A percentile compares a stretch with the other conserved stretches of the same genome.
These are phyloP conservation scores for Chlamydomonas incerta DNA, from an alignment of 139 green algal species.

Conservation along the genomic window DNA sequence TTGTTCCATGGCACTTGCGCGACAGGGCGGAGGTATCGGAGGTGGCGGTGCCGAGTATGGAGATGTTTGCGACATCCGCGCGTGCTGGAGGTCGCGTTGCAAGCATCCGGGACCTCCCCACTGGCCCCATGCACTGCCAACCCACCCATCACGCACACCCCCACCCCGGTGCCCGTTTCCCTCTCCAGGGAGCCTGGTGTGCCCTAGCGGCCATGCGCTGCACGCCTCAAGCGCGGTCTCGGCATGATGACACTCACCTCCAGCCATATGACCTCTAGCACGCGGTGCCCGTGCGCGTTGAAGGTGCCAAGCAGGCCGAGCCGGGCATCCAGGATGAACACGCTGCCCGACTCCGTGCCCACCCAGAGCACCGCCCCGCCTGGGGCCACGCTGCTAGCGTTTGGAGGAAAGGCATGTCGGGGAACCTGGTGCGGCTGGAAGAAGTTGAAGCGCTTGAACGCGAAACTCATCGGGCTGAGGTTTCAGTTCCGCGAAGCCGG, in stretches of 20 bases:
- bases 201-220: too few species aligned
- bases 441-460: slow-evolving; percentile 85
- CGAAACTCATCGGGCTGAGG: slow-evolving; percentile 76
- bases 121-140: neutral
- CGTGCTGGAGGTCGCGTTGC: too few species aligned
- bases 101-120: too few species aligned
- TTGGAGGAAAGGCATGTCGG: slow-evolving; percentile 55
- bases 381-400: slow-evolving; percentile 57
- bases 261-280: slow-evolving; percentile 60
- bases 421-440: slow-evolving; percentile 64
- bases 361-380: slow-evolving; percentile 58
- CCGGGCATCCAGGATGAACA: slow-evolving; percentile 56
- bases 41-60: too few species aligned
- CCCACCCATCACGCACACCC: too few species aligned
- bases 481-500: too few species aligned
- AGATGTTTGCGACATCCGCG: too few species aligned
- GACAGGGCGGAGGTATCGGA: too few species aligned
- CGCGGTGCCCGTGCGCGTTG: slow-evolving; percentile 56
- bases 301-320: slow-evolving; percentile 47
- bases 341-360: slow-evolving; percentile 68
- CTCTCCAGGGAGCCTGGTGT: too few species aligned
- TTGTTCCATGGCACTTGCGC: too few species aligned
- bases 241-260: slow-evolving; percentile 49
- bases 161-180: too few species aligned
- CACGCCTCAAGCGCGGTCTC: too few species aligned